A percentile compares a stretch with the other conserved stretches of the same genome.
Conservation (phyloP, 768 basidiomycete genomes). For the Amanita pseudoporphyria region DNA sequence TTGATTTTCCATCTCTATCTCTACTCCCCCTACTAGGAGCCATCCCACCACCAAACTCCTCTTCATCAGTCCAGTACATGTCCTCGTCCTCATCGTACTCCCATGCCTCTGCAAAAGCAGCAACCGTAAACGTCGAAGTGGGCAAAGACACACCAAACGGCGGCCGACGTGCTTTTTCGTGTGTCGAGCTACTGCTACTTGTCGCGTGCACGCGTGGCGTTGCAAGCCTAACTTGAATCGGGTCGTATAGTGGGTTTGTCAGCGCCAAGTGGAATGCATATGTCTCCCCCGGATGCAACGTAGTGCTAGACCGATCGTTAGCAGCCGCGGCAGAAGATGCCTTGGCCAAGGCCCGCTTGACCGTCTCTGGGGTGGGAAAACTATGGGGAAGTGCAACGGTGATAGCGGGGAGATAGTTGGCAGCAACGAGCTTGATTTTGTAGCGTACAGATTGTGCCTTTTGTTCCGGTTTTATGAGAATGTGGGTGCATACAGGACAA, state of each 20-base stretch:
- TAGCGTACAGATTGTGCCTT: slow-evolving; percentile 91
- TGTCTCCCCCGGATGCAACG: slow-evolving; percentile 66
- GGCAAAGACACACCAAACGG: slow-evolving; percentile 80
- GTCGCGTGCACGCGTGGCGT: slow-evolving; percentile 55
- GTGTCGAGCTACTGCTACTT: not conserved
- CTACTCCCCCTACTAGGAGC: slow-evolving; percentile 25
- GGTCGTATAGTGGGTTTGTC: slow-evolving; percentile 94
- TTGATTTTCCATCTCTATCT: slow-evolving; percentile 38
- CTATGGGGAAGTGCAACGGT: slow-evolving; percentile 58
- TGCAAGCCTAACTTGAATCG: slow-evolving; percentile 83
- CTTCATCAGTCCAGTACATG: slow-evolving; percentile 50
- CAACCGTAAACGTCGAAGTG: slow-evolving; percentile 66
- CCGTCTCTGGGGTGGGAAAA: slow-evolving; percentile 28
- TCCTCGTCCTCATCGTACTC: slow-evolving; percentile 97
- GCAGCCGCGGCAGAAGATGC: slow-evolving; percentile 29
- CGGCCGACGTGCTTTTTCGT: slow-evolving; percentile 52
- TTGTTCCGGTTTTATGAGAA: slow-evolving; percentile 96
- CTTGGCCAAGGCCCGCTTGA: slow-evolving; percentile 32
- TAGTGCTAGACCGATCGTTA: slow-evolving; percentile 26
- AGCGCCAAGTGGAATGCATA: slow-evolving; percentile 87
- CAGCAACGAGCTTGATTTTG: slow-evolving; percentile 96
- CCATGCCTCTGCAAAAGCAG: slow-evolving; percentile 95
- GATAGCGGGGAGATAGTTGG: slow-evolving; percentile 88
- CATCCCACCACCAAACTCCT: slow-evolving; percentile 49
- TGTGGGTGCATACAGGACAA: slow-evolving; percentile 89